phyloP scores from a whole-genome alignment of 192 early-diverging fungal genomes.

The Coemansia sp. region DNA sequence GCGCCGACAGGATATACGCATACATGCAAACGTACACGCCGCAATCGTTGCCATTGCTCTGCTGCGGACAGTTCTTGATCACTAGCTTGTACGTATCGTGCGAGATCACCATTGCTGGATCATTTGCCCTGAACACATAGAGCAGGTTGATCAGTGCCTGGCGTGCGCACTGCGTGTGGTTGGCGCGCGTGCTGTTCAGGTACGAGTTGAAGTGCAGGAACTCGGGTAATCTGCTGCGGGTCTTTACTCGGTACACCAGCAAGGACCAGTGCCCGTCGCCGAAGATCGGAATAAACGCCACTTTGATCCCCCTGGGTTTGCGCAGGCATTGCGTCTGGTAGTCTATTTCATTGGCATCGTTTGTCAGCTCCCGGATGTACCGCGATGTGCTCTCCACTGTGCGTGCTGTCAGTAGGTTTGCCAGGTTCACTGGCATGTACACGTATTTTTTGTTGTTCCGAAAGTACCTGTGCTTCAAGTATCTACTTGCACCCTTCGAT shows the following conservation, averaged over 20 bases:
- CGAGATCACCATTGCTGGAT: constrained; percentile 38
- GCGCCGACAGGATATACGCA: constrained; percentile 37
- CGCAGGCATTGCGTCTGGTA: constrained; percentile 33
- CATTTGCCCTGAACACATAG: constrained; percentile 47
- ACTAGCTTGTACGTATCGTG: constrained; percentile 50
- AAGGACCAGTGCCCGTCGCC: constrained; percentile 54
- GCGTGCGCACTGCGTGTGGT: constrained; percentile 51
- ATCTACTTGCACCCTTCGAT: constrained; percentile 15
- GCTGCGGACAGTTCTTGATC: constrained; percentile 52
- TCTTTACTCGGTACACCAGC: constrained; percentile 35
- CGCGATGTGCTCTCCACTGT: constrained; percentile 33
- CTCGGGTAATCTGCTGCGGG: constrained; percentile 25
- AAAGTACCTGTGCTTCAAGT: constrained; percentile 48
- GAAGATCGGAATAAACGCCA: constrained; percentile 51
- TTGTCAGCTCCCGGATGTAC: constrained; percentile 30
- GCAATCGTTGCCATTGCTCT: constrained; percentile 47
- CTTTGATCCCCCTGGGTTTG: constrained; percentile 31
- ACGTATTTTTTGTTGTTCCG: constrained; percentile 44
- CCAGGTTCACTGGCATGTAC: constrained; percentile 39
- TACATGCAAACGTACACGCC: constrained; percentile 50
- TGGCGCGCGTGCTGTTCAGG: constrained; percentile 40
- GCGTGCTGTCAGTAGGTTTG: constrained; percentile 42
- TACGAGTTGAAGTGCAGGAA: constrained; percentile 55
- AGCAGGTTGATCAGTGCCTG: constrained; percentile 47
- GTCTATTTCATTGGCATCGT: constrained; percentile 46